Evolutionary conservation across 148 eudicot species (phyloP).

Genomic region (Amaranthus hypochondriacus): DNA sequence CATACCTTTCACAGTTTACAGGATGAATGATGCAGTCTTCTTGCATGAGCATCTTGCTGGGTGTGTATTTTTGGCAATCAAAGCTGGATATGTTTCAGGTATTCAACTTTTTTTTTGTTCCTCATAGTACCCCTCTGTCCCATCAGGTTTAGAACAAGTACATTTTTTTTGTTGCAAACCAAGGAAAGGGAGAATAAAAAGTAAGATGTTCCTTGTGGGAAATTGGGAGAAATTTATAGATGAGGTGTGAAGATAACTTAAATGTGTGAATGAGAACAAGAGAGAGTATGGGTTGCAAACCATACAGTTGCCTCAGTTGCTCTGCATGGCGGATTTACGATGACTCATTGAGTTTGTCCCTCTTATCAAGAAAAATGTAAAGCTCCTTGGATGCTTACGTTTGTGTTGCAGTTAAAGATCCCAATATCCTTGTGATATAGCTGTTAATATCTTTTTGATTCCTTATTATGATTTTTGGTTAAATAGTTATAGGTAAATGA

Average conservation of each 20-base stretch:
- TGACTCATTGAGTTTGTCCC: not conserved
- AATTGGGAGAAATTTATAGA: too few species aligned
- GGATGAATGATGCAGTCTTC: constrained; percentile 4
- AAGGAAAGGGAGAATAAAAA: too few species aligned
- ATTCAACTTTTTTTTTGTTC: not conserved
- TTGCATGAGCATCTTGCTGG: not conserved
- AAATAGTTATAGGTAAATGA: too few species aligned
- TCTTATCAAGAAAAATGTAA: not conserved
- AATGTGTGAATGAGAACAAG: too few species aligned
- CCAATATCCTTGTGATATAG: not conserved
- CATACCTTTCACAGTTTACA: not conserved
- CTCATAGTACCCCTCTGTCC: too few species aligned
- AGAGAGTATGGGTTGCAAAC: too few species aligned
- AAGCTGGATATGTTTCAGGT: not conserved
- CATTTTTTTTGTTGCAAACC: too few species aligned
- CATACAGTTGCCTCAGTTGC: not conserved
- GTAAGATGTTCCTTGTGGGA: too few species aligned
- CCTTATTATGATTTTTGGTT: too few species aligned
- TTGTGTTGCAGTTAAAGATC: not conserved
- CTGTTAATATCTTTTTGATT: not conserved
- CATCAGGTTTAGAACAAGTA: too few species aligned
- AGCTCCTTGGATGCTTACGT: constrained; percentile 2
- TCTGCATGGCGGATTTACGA: not conserved
- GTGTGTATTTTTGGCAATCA: constrained; percentile 6
- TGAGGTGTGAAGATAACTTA: too few species aligned